Percentiles rank a stretch among this genome's conserved stretches.
phyloP scores from a whole-genome alignment of 768 basidiomycete species.

The Tylopilus vinaceipallidus region DNA sequence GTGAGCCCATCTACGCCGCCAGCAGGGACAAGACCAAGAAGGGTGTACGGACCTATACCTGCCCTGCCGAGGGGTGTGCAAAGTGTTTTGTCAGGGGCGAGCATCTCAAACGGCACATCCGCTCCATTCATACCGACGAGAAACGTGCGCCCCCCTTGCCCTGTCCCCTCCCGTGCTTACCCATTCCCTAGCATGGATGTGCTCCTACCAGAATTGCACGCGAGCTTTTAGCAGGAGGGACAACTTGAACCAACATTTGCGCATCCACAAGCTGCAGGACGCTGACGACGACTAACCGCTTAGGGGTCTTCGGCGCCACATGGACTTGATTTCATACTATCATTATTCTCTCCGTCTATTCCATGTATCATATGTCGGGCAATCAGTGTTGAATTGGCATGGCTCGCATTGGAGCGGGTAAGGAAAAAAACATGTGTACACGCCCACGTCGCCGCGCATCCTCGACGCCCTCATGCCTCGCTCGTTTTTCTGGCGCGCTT shows the following conservation, averaged over 20 bases:
- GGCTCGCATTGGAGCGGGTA: too few relatives aligned
- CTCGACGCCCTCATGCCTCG: conserved; percentile 39
- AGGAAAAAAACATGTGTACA: conserved; percentile 16
- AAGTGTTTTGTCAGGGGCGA: conserved; percentile 80
- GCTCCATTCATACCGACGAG: conserved; percentile 80
- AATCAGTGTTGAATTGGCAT: too few relatives aligned
- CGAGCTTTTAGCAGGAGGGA: conserved; percentile 74
- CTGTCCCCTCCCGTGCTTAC: background rate
- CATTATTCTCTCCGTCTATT: conserved; percentile 21
- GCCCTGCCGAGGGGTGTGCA: conserved; percentile 67
- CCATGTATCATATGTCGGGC: conserved; percentile 8
- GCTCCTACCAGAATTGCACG: conserved; percentile 62
- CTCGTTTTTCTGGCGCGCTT: conserved; percentile 68
- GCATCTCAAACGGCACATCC: conserved; percentile 79
- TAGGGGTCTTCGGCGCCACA: background rate
- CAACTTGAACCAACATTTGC: conserved; percentile 74
- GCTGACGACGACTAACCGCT: conserved; percentile 12
- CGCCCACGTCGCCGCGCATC: background rate
- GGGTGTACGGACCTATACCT: conserved; percentile 52
- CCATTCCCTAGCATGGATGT: conserved; percentile 25
- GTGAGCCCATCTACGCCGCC: conserved; percentile 20
- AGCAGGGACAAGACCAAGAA: conserved; percentile 34
- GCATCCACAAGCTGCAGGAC: conserved; percentile 46
- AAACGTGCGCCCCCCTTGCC: conserved; percentile 58
- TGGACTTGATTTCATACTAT: conserved; percentile 8